These are phyloP conservation scores for Coccomyxa sp. DNA, from an alignment of 139 green algal species.

Conservation along the genomic window DNA sequence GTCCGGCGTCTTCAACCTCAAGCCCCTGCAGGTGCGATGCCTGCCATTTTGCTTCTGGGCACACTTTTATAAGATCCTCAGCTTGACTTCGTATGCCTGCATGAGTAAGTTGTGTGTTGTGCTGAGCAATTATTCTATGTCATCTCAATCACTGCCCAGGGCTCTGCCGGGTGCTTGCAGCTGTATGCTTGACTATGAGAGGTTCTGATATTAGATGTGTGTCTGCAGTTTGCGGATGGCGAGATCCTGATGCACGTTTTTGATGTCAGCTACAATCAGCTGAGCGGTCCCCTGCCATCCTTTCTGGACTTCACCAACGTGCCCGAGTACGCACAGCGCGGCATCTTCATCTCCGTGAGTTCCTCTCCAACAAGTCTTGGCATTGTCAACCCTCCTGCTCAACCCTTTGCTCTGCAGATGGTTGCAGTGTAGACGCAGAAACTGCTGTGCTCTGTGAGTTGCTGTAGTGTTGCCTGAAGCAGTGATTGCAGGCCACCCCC, in stretches of 20 bases:
- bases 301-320: conserved; percentile 3
- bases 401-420: not conserved
- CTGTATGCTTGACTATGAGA: no score
- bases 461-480: not conserved
- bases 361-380: not conserved
- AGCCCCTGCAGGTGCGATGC: no score
- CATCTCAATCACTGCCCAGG: no score
- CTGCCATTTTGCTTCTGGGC: no score
- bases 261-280: conserved; percentile 9
- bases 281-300: not conserved
- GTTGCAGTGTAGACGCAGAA: not conserved
- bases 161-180: no score
- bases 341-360: conserved; percentile 1
- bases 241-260: conserved; percentile 10
- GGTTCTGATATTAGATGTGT: no score
- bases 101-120: no score
- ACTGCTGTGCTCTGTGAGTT: not conserved
- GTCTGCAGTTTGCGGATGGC: conserved; percentile 5
- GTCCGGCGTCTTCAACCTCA: conserved; percentile 10
- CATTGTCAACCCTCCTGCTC: not conserved
- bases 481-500: no score
- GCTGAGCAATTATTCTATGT: no score
- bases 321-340: not conserved
- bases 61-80: no score
- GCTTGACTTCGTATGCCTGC: no score